Conservation (phyloP, 164 flowering plant species). For the Euptelea pleiosperma region DNA sequence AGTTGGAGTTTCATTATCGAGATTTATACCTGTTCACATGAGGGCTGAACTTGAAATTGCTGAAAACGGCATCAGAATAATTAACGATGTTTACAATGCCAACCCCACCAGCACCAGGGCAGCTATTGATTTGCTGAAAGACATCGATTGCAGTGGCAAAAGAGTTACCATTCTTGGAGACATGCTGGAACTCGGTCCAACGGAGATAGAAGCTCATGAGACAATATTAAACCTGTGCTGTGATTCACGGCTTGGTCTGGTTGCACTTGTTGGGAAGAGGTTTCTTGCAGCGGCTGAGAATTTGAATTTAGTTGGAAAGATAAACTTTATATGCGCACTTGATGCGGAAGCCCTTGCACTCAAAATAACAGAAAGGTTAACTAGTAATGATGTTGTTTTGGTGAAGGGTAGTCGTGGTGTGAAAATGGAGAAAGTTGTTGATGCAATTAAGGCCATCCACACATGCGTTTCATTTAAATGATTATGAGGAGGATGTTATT, state of each 20-base stretch:
- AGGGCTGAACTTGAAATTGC: conserved; percentile 28
- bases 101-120: conserved; percentile 28
- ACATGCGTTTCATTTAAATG: not conserved
- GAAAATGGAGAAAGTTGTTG: conserved; percentile 32
- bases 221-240: conserved; percentile 17
- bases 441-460: conserved; percentile 21
- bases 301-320: conserved; percentile 14
- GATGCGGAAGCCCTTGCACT: conserved; percentile 21
- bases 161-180: conserved; percentile 36
- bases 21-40: conserved; percentile 28
- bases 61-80: conserved; percentile 29
- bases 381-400: conserved; percentile 25
- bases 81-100: conserved; percentile 38
- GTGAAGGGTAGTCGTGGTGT: conserved; percentile 35
- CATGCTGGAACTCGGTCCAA: conserved; percentile 35
- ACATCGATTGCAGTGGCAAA: conserved; percentile 28
- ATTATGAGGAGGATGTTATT: too few relatives aligned
- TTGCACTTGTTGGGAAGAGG: conserved; percentile 31
- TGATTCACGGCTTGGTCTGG: conserved; percentile 20
- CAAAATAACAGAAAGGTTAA: conserved; percentile 17
- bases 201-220: conserved; percentile 26
- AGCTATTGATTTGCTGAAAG: conserved; percentile 28
- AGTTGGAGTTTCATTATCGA: conserved; percentile 27
- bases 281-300: conserved; percentile 25
- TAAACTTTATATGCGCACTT: conserved; percentile 13